Percentiles rank a stretch among this genome's conserved stretches.
These are phyloP conservation scores for Calonectria multiphialidica DNA, from an alignment of 2,329 filamentous ascomycete genomes.

Conservation along the genomic window DNA sequence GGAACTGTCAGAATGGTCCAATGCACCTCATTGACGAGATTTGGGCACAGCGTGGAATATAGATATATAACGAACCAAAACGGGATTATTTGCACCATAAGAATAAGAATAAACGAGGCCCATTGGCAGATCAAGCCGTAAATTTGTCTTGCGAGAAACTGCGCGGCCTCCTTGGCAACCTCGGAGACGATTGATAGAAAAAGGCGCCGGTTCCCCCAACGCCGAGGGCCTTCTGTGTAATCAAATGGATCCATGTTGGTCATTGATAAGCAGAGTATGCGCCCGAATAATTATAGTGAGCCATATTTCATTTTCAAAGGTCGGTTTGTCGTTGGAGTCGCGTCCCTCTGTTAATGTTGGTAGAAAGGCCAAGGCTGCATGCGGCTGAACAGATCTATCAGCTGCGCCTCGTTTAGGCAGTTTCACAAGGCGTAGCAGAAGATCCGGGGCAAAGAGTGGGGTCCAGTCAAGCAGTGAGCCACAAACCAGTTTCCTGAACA, in stretches of 20 bases:
- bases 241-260: neutral
- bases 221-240: neutral
- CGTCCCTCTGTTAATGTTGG: neutral
- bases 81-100: neutral
- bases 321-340: neutral
- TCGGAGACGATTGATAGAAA: conserved; percentile 10
- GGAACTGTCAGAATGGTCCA: neutral
- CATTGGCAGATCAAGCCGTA: neutral
- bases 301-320: neutral
- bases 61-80: neutral
- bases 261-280: neutral
- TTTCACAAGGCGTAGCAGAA: neutral
- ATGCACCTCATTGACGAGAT: neutral
- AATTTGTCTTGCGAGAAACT: neutral
- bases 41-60: neutral
- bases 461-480: neutral
- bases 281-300: neutral
- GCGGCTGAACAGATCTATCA: neutral
- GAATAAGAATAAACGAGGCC: neutral
- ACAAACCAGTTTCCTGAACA: neutral
- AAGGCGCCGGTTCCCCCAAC: neutral
- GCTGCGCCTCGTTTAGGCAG: neutral
- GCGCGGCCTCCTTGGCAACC: neutral
- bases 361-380: neutral
- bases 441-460: neutral